These are phyloP conservation scores for Erythrophleum fordii DNA, from an alignment of 306 rosid genomes.

Conservation along the genomic window DNA sequence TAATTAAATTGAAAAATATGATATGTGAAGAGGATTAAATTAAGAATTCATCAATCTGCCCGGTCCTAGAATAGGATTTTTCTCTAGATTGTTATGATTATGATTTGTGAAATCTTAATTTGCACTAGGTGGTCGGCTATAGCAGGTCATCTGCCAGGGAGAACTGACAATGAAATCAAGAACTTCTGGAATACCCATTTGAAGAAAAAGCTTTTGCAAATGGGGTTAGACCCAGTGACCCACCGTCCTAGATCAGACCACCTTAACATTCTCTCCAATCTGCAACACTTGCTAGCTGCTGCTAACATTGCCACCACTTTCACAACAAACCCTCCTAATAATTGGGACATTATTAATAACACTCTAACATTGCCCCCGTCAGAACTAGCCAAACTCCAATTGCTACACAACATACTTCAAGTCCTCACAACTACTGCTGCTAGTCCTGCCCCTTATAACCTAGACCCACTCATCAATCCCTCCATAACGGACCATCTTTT, in stretches of 20 bases:
- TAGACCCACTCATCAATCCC: neutral
- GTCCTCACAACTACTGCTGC: conserved; percentile 7
- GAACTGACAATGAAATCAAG: conserved; percentile 86
- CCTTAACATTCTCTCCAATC: conserved; percentile 49
- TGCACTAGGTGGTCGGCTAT: conserved; percentile 76
- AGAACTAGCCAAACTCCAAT: conserved; percentile 56
- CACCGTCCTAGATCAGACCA: conserved; percentile 67
- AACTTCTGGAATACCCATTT: conserved; percentile 86
- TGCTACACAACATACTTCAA: conserved; percentile 58
- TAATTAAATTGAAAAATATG: no score
- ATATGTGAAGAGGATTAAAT: no score
- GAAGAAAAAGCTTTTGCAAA: conserved; percentile 72
- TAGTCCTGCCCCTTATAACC: neutral
- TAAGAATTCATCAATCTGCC: no score
- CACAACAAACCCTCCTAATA: conserved; percentile 18
- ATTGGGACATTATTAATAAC: conserved; percentile 40
- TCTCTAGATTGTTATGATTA: neutral
- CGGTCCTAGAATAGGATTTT: neutral
- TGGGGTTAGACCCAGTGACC: conserved; percentile 82
- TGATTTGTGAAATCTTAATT: neutral
- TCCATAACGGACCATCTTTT: conserved; percentile 26
- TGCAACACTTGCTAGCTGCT: conserved; percentile 59
- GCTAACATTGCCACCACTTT: conserved; percentile 41
- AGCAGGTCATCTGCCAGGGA: conserved; percentile 81
- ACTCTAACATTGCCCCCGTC: conserved; percentile 40